Percentiles rank a stretch among this genome's conserved stretches.
phyloP scores from a whole-genome alignment of 1,139 yeast genomes.

The Yamadazyma jaroonii region DNA sequence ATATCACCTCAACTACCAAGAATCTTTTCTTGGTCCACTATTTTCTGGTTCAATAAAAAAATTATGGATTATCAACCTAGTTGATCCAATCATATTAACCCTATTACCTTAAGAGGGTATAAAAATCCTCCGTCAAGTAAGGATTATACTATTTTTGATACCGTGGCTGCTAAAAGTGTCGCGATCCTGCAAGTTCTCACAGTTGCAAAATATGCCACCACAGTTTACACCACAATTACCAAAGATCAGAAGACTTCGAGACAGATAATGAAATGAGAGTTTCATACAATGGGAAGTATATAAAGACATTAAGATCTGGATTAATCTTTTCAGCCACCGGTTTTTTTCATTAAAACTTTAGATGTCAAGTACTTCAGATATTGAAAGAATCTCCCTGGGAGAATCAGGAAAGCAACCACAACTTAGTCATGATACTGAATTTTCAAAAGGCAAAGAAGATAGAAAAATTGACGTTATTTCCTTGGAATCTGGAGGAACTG shows the following conservation, averaged over 20 bases:
- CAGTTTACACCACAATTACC: conserved; percentile 1
- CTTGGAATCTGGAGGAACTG: conserved; percentile 1
- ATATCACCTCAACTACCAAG: too few relatives aligned
- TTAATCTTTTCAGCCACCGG: too few relatives aligned
- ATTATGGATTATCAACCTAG: background rate
- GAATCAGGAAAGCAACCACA: background rate
- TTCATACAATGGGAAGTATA: too few relatives aligned
- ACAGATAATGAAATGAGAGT: background rate
- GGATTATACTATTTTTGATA: too few relatives aligned
- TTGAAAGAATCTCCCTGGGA: background rate
- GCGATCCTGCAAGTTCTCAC: background rate
- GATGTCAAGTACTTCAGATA: background rate
- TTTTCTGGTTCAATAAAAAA: background rate
- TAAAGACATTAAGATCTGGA: too few relatives aligned
- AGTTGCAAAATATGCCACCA: conserved; percentile 3
- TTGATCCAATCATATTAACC: too few relatives aligned
- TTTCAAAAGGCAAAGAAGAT: background rate
- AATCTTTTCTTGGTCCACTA: too few relatives aligned
- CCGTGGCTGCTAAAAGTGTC: too few relatives aligned
- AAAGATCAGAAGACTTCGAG: background rate
- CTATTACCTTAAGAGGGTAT: too few relatives aligned
- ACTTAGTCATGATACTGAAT: background rate
- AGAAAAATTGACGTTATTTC: conserved; percentile 5
- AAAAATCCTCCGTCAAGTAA: too few relatives aligned
- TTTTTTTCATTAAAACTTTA: background rate